Conservation (phyloP, 75 land plant genomes). For the Pinus tabuliformis region DNA sequence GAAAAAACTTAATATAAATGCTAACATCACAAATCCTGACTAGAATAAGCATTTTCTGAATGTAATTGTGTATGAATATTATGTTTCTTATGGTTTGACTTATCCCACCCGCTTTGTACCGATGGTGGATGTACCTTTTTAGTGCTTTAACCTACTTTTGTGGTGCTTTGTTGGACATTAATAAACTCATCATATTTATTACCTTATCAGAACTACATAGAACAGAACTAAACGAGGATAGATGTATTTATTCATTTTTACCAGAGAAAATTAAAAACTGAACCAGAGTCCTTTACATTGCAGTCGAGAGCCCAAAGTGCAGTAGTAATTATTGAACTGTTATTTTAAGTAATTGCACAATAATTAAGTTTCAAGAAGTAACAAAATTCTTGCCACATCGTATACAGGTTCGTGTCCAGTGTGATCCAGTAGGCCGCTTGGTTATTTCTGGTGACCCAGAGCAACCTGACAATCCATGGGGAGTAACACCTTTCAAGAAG, state of each 20-base stretch:
- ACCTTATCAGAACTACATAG: neutral
- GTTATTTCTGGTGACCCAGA: slow-evolving; percentile 94
- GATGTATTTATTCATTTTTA: neutral
- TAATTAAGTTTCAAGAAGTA: neutral
- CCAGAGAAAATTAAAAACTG: neutral
- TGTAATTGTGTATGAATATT: neutral
- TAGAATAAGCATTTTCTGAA: neutral
- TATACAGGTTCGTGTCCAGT: slow-evolving; percentile 88
- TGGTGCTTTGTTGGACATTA: too few relatives aligned
- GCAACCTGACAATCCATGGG: slow-evolving; percentile 94
- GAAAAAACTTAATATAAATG: too few relatives aligned
- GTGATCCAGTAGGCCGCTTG: slow-evolving; percentile 90
- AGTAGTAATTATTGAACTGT: neutral
- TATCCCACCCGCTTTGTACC: too few relatives aligned
- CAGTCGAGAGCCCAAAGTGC: too few relatives aligned
- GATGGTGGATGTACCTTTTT: too few relatives aligned
- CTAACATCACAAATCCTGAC: neutral
- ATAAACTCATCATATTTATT: too few relatives aligned
- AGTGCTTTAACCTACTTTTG: too few relatives aligned
- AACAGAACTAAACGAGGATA: neutral
- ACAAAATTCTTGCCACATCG: neutral
- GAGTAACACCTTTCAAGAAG: slow-evolving; percentile 92
- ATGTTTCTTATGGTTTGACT: too few relatives aligned
- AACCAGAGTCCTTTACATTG: neutral
- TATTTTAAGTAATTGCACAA: neutral